Base-by-base conservation (phyloP, 2,329 filamentous ascomycete species). In the Fusarium tjaetaba region DNA sequence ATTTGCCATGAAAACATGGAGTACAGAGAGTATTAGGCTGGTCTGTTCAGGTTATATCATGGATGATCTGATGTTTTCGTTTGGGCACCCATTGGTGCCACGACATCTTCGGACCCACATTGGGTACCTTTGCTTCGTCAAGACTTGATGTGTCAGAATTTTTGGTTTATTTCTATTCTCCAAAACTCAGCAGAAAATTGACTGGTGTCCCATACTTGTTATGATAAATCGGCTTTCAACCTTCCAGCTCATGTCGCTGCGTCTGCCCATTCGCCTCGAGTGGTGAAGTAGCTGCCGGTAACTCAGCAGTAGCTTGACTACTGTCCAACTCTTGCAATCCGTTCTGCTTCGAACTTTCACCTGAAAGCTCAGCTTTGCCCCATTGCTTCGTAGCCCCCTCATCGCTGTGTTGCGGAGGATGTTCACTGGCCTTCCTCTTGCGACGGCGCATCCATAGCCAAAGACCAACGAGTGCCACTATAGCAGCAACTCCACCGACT, bases 291-390 rank as follows among this genome's bases (percentile, higher is more conserved):
- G 11, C 3, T 38, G 16, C 24, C 2, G 32, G 49, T 16, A 53
- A 2, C 14, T 38, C 32, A 1, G 5, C 2, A 16, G n/a, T 2
- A 28, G 0, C 18, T 1, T 22, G n/a, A 2, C 4, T 16, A 4
- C 18, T 38, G 2, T 13, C 24, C 18, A 53, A 26, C 14, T 53
- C 32, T 26, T 38, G 49, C 14, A 38, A 4, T 1, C 18, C 2
- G 2, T 26, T 53, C 0, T 53, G 51, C 18, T 28, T 36, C 2
- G 51, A 28, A 13, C 11, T n/a, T 0, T 38, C 24, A 0, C 14
- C 34, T 2, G 51, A 28, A 11, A 53, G 51, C 2, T 53, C 51
- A 2, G 34, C 7, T 22, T 38, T 38, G 14, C 18, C 34, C 14
- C 34, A 38, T 22, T 38, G 6, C 7, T 16, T 16, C 3, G 10